Evolutionary conservation across 2,329 filamentous ascomycete species (phyloP).

Genomic region (Colletotrichum trifolii): DNA sequence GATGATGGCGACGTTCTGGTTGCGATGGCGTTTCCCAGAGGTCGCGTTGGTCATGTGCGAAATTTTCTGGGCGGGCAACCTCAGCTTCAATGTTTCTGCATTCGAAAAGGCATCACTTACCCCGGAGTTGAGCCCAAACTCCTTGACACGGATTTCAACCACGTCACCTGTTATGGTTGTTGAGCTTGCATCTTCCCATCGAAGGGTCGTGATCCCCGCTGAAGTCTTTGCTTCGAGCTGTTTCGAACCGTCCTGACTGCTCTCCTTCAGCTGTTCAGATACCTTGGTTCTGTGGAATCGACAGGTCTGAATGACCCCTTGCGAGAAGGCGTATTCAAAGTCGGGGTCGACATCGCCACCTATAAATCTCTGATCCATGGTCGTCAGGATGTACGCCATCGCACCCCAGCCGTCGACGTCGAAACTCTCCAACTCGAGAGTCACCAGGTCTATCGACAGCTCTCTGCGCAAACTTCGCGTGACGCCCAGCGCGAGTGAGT

Average conservation of each 20-base stretch:
- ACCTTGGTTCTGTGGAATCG: conserved; percentile 29
- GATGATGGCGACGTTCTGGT: not conserved
- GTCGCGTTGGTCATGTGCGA: conserved; percentile 16
- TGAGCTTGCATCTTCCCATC: not conserved
- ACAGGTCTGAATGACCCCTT: conserved; percentile 42
- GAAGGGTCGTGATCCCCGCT: not conserved
- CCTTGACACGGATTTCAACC: conserved; percentile 3
- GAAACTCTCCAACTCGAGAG: conserved; percentile 43
- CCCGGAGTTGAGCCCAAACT: conserved; percentile 16
- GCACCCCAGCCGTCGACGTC: conserved; percentile 16
- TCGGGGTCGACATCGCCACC: conserved; percentile 38
- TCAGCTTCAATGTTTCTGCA: no score
- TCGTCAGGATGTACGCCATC: not conserved
- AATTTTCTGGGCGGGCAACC: no score
- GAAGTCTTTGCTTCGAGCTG: not conserved
- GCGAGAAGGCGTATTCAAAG: conserved; percentile 46
- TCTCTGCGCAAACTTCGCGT: conserved; percentile 46
- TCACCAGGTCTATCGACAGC: conserved; percentile 42
- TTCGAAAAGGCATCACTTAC: conserved; percentile 37
- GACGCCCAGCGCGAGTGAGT: conserved; percentile 43
- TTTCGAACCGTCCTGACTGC: not conserved
- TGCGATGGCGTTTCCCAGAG: conserved; percentile 32
- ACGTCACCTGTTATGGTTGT: not conserved
- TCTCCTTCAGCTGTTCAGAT: conserved; percentile 1
- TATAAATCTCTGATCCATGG: conserved; percentile 1